Evolutionary conservation across 108 stramenopile species (phyloP), one percentile per base, ranked within the genome.

Genomic region (Asterionellopsis glacialis): DNA sequence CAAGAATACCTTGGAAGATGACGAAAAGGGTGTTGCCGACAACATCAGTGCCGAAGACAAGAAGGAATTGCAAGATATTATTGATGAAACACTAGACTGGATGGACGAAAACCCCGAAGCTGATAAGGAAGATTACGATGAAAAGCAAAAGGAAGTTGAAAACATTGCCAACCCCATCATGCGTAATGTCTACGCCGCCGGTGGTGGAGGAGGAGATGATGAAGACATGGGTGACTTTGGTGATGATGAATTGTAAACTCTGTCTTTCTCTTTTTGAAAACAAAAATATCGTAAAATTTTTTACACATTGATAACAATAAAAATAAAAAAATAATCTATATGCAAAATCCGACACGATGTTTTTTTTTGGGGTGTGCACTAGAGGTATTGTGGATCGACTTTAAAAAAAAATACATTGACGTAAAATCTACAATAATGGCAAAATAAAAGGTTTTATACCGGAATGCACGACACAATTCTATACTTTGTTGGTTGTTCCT

Each of bases 11-110:
- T 59, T 96, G 45, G 85, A 91, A 44, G 95, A 94, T 55, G 88
- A 90, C 40, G 94, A 93, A 70, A 94, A 95, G 60, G 82, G 79
- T 40, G 41, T 89, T 27, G 75, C 84, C 0, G 79, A 80, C 56
- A 69, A 75, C 51, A 44, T 95, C 40, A 64, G 75, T 13, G 80
- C 78, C 40, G 83, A 94, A 6, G 95, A 96, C 66, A 76, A 87
- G 70, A 87, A 94, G 69, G 89, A 86, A 57, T 69, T 98, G 1
- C 64, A 79, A 57, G 81, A 82, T 51, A 61, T 76, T 23, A 75
- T 96, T 42, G 84, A 96, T 66, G 97, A 96, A 78, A 84, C 74
- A 41, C 67, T 96, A 47, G 95, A 98, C 55, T 98, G 97, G 97
- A 77, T 98, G 61, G 97, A 98, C 28, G 75, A 81, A 55, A 92